Percentiles rank a stretch among this genome's conserved stretches.
Conservation (phyloP, 441 rosid genomes). For the Erodium trifolium region DNA sequence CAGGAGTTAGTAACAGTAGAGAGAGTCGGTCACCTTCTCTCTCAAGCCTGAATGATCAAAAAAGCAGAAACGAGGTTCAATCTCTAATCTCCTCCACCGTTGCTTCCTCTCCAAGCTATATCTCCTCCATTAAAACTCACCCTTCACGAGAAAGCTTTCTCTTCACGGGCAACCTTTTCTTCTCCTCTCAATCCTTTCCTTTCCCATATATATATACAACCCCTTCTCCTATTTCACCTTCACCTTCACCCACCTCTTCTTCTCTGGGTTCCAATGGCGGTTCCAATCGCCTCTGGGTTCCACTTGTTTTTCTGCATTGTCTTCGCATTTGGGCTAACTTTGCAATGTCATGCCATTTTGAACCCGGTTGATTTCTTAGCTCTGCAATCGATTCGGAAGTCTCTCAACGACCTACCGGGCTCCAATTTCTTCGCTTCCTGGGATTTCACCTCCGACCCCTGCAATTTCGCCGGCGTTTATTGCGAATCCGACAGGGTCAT, state of each 20-base stretch:
- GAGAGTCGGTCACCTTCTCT: neutral
- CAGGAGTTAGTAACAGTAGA: neutral
- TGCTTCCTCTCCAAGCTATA: neutral
- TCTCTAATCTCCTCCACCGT: neutral
- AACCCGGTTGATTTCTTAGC: constrained; percentile 2
- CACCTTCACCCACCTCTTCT: no score
- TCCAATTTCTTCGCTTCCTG: constrained; percentile 3
- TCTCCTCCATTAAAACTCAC: neutral
- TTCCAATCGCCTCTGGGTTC: neutral
- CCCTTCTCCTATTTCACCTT: neutral
- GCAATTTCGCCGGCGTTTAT: constrained; percentile 20
- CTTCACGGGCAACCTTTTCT: neutral
- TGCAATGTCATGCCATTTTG: neutral
- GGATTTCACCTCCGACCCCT: constrained; percentile 1
- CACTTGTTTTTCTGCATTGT: neutral
- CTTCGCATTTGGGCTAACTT: neutral
- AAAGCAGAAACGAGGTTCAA: neutral
- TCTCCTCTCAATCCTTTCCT: neutral
- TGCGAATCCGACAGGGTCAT: constrained; percentile 53
- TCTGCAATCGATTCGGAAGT: constrained; percentile 5
- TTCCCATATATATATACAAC: neutral
- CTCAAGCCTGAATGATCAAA: neutral
- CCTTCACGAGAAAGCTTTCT: neutral
- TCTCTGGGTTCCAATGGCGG: neutral
- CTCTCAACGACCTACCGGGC: neutral